Percentiles rank a stretch among this genome's conserved stretches.
Evolutionary conservation across 2,329 filamentous ascomycete genomes (phyloP).

Genomic region (Arthrobotrys pseudoclavata): DNA sequence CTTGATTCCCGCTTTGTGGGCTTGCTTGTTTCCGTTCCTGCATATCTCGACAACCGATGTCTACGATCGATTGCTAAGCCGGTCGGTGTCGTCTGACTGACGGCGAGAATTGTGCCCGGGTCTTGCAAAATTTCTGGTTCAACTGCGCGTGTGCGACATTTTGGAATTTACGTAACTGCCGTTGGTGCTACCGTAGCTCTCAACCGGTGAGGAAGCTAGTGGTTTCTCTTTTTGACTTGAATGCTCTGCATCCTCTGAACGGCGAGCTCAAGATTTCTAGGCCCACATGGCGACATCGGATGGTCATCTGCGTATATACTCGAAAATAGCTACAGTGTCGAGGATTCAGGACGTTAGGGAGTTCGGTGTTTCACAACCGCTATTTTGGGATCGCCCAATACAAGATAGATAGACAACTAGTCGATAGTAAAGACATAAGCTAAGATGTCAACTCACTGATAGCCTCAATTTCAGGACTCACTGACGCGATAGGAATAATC

Average conservation of each 20-base stretch:
- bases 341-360: slow-evolving; percentile 17
- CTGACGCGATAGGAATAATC: neutral
- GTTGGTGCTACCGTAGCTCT: neutral
- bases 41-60: slow-evolving; percentile 17
- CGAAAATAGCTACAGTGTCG: slow-evolving; percentile 15
- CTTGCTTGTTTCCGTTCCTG: slow-evolving; percentile 32
- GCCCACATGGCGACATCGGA: neutral
- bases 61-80: slow-evolving; percentile 11
- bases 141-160: neutral
- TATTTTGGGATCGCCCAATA: slow-evolving; percentile 20
- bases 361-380: slow-evolving; percentile 4
- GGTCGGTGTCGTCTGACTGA: neutral
- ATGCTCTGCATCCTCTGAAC: neutral
- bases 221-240: neutral
- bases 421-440: neutral
- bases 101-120: neutral
- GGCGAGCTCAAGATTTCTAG: slow-evolving; percentile 2
- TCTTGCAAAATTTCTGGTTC: neutral
- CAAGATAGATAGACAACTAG: slow-evolving; percentile 11
- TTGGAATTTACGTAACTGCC: slow-evolving; percentile 5
- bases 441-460: neutral
- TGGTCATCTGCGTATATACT: slow-evolving; percentile 7
- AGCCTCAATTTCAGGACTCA: no score
- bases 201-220: neutral
- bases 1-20: slow-evolving; percentile 4